Conservation (phyloP, 352 stramenopile genomes). For the Phytophthora syringae region DNA sequence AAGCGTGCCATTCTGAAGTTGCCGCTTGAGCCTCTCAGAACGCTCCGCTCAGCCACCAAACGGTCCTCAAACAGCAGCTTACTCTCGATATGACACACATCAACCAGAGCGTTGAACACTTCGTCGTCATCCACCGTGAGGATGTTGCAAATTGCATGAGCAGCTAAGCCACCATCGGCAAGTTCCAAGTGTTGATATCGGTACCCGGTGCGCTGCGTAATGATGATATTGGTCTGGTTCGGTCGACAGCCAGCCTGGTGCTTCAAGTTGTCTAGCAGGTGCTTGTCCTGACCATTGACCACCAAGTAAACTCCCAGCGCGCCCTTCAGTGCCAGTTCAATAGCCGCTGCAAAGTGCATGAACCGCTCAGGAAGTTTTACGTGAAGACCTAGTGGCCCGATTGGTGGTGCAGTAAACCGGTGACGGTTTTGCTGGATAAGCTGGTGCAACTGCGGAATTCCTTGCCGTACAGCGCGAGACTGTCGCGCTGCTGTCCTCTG, state of each 20-base stretch:
- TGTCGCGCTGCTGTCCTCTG: conserved; percentile 60
- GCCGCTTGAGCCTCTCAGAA: conserved; percentile 62
- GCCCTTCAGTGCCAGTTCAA: conserved; percentile 78
- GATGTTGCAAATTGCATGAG: conserved; percentile 79
- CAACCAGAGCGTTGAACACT: conserved; percentile 83
- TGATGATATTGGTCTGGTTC: conserved; percentile 83
- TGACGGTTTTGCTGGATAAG: conserved; percentile 76
- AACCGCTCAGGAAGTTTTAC: conserved; percentile 74
- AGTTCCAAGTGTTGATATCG: conserved; percentile 66
- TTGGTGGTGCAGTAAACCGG: conserved; percentile 67
- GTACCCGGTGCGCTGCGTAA: conserved; percentile 57
- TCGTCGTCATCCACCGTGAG: conserved; percentile 77
- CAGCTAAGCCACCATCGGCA: conserved; percentile 49
- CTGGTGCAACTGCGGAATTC: conserved; percentile 74
- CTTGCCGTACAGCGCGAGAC: conserved; percentile 70
- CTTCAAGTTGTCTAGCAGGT: conserved; percentile 77
- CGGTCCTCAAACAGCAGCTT: conserved; percentile 76
- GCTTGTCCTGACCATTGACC: conserved; percentile 79
- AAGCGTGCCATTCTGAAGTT: conserved; percentile 68
- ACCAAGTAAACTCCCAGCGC: conserved; percentile 81
- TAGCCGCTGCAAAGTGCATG: conserved; percentile 72
- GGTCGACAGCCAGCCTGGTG: conserved; percentile 61
- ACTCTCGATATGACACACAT: conserved; percentile 78
- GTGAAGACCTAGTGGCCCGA: conserved; percentile 75
- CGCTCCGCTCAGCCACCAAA: conserved; percentile 54